Percentiles rank a stretch among this genome's conserved stretches.
Evolutionary conservation across 1,284 basidiomycete genomes (phyloP).

Genomic region (Ganoderma lucidum): DNA sequence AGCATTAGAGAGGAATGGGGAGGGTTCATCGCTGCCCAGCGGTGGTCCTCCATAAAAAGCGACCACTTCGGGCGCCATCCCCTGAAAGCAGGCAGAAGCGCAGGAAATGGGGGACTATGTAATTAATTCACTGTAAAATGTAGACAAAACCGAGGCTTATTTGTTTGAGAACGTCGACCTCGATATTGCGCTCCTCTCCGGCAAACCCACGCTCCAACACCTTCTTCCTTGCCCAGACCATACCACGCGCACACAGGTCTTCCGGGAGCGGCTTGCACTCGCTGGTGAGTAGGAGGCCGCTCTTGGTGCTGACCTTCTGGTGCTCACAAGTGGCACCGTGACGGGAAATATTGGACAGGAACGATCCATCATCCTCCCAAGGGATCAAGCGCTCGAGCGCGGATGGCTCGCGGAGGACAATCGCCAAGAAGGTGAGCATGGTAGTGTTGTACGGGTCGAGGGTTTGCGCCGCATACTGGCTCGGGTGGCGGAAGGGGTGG

Average conservation of each 20-base stretch:
- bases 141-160: too few relatives aligned
- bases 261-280: slow-evolving; percentile 83
- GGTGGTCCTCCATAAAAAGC: too few relatives aligned
- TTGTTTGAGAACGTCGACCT: too few relatives aligned
- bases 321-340: slow-evolving; percentile 51
- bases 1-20: too few relatives aligned
- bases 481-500: slow-evolving; percentile 68
- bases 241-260: slow-evolving; percentile 95
- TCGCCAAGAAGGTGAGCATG: slow-evolving; percentile 88
- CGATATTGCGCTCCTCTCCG: too few relatives aligned
- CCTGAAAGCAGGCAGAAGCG: too few relatives aligned
- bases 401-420: slow-evolving; percentile 70
- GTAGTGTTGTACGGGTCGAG: slow-evolving; percentile 90
- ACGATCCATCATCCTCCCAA: slow-evolving; percentile 79
- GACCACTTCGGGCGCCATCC: too few relatives aligned
- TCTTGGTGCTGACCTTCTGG: slow-evolving; percentile 37
- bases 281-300: slow-evolving; percentile 61
- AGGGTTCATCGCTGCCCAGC: too few relatives aligned
- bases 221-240: slow-evolving; percentile 92
- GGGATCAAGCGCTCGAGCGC: slow-evolving; percentile 83
- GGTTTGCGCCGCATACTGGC: slow-evolving; percentile 61
- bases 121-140: too few relatives aligned
- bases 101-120: too few relatives aligned
- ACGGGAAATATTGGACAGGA: slow-evolving; percentile 71
- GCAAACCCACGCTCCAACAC: slow-evolving; percentile 87